These are phyloP conservation scores for Theileria sp. DNA, from an alignment of 169 alveolate genomes.

Conservation along the genomic window DNA sequence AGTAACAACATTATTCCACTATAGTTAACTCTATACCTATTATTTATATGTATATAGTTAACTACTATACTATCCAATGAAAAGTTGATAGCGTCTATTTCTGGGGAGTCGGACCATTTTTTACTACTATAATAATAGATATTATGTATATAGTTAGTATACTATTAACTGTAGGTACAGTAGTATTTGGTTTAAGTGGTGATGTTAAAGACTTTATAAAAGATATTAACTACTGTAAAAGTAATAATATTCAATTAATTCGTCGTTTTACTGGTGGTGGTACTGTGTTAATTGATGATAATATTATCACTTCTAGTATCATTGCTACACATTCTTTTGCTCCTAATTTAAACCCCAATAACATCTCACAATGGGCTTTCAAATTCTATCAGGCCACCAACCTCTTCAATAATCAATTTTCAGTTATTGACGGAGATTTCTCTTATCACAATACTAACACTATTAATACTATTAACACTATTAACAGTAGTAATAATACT, in stretches of 20 bases:
- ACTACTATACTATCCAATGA: too few relatives aligned
- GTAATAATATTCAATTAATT: constrained; percentile 48
- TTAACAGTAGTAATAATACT: constrained; percentile 22
- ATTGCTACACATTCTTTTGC: constrained; percentile 63
- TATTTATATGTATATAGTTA: too few relatives aligned
- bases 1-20: too few relatives aligned
- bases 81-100: too few relatives aligned
- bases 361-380: constrained; percentile 43
- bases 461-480: constrained; percentile 7
- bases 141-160: too few relatives aligned
- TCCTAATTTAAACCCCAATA: constrained; percentile 20
- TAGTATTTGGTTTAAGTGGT: constrained; percentile 71
- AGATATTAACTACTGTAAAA: constrained; percentile 48
- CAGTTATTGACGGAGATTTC: constrained; percentile 49
- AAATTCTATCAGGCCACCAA: constrained; percentile 20
- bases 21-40: too few relatives aligned
- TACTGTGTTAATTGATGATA: constrained; percentile 69
- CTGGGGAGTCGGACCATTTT: too few relatives aligned
- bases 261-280: constrained; percentile 79
- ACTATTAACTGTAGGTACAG: constrained; percentile 55
- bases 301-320: constrained; percentile 57
- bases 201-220: constrained; percentile 58
- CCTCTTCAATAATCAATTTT: constrained; percentile 22
- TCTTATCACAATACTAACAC: not conserved
- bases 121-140: too few relatives aligned